Evolutionary conservation across 1,284 basidiomycete species (phyloP), one percentile per base, ranked within the genome.

Genomic region (Kalmanozyma brasiliensis): DNA sequence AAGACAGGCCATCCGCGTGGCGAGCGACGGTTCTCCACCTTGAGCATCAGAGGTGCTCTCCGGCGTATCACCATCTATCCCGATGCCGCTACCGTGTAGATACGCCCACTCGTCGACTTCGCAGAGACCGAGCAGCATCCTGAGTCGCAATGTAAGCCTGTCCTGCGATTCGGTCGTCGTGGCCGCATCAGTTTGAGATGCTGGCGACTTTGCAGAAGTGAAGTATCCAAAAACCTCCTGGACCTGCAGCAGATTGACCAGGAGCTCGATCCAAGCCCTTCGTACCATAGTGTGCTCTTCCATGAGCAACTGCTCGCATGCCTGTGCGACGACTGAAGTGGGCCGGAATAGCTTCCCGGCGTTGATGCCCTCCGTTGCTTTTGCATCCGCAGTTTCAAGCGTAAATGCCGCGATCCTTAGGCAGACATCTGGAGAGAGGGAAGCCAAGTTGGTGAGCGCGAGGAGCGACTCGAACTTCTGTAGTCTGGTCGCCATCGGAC

Each of bases 371-470:
- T 17, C 40, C 3, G 30, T 23, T 42, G 44, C 8, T 26, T 42
- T 34, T 9, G 23, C 24, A 8, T 30, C 29, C 1, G 10, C 29
- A 19, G 19, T 9, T 1, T 35, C 49, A 3, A 67, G 22, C 3
- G 55, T 52, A 42, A 64, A 72, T 5, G 34, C 24, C 5, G 68
- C 72, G n/a, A 78, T 63, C 8, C 88, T 86, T 17, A 86, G 29
- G 10, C 72, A 65, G 22, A 73, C 36, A 7, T 55, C 53, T 8
- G 63, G 57, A 7, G 57, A 56, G 8, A 78, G 51, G n/a, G 92
- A 93, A 1, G 94, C 89, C 32, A 98, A 84, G 80, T 98, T 98
- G 4, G 95, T 98, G 44, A 98, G 86, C 1, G 94, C 94, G 91
- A 98, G 94, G 64, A 94, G 86, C 3, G 89, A 88, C 82, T 98